Evolutionary conservation across 1,139 yeast species (phyloP).

Genomic region (Yamadazyma triangularis): DNA sequence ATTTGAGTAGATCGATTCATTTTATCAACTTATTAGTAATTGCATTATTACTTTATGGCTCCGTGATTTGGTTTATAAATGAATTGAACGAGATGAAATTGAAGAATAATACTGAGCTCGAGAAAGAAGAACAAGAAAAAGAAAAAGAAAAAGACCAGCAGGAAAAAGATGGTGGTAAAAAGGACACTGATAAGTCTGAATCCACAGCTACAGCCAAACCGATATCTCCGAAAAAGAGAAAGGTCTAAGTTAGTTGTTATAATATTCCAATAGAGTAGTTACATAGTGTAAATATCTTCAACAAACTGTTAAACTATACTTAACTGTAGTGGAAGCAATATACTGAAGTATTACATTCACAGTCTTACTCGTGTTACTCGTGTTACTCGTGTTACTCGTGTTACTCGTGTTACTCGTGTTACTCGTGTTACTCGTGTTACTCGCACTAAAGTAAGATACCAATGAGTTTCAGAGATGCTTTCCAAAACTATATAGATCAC

Average conservation of each 20-base stretch:
- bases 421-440: too few species aligned
- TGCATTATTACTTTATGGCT: conserved; percentile 67
- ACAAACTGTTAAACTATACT: too few species aligned
- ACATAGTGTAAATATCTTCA: too few species aligned
- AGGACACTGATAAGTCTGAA: too few species aligned
- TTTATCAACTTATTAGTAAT: conserved; percentile 69
- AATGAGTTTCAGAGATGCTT: conserved; percentile 33
- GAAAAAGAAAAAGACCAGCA: neutral
- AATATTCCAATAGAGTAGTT: too few species aligned
- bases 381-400: too few species aligned
- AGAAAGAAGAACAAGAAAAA: conserved; percentile 7
- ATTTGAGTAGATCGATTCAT: conserved; percentile 67
- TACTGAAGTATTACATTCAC: too few species aligned
- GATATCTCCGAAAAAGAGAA: conserved; percentile 12
- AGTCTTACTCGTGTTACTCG: too few species aligned
- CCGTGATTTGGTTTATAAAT: conserved; percentile 81
- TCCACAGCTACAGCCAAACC: conserved; percentile 5
- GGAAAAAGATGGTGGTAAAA: neutral
- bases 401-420: too few species aligned
- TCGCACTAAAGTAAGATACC: too few species aligned
- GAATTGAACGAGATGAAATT: conserved; percentile 58
- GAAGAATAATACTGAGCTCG: conserved; percentile 17
- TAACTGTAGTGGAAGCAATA: too few species aligned
- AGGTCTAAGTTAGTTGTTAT: conserved; percentile 6
- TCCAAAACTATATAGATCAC: conserved; percentile 29